A percentile compares a stretch with the other conserved stretches of the same genome.
Conservation (phyloP, 805 yeast species). For the Candida ovalis region DNA sequence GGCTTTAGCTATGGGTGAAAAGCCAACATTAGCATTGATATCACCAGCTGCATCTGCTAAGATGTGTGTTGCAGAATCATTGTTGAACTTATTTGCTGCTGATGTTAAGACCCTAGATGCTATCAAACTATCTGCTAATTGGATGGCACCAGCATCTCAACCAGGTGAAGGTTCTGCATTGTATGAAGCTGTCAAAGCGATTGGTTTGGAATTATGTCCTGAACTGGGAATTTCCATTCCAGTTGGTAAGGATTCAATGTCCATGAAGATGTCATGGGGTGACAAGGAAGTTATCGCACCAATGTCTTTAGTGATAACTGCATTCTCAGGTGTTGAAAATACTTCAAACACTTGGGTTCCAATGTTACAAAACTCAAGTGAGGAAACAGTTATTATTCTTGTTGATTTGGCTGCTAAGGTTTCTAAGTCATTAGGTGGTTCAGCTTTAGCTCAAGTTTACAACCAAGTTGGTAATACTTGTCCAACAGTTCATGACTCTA, state of each 20-base stretch:
- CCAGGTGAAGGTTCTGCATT: constrained; percentile 93
- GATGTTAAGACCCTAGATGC: constrained; percentile 71
- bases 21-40: constrained; percentile 84
- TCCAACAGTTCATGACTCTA: constrained; percentile 76
- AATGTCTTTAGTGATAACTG: constrained; percentile 82
- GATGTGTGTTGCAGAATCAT: constrained; percentile 92
- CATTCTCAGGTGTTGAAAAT: constrained; percentile 82
- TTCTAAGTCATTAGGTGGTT: constrained; percentile 74
- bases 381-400: constrained; percentile 61
- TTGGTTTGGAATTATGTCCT: constrained; percentile 92
- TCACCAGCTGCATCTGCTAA: constrained; percentile 90
- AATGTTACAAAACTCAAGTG: constrained; percentile 47
- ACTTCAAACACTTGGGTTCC: constrained; percentile 97
- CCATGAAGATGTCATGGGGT: constrained; percentile 98
- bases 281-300: constrained; percentile 95
- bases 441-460: constrained; percentile 92
- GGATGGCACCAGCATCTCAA: constrained; percentile 98
- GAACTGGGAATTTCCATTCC: constrained; percentile 89
- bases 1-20: constrained; percentile 96
- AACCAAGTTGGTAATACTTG: constrained; percentile 77
- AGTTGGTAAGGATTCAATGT: constrained; percentile 98
- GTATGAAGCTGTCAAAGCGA: constrained; percentile 95
- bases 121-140: constrained; percentile 90
- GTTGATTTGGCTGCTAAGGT: constrained; percentile 70
- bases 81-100: constrained; percentile 85